Evolutionary conservation across 1,139 yeast species (phyloP), one percentile per base, ranked within the genome.

Genomic region (Zhuliangozyma blackwelliae): DNA sequence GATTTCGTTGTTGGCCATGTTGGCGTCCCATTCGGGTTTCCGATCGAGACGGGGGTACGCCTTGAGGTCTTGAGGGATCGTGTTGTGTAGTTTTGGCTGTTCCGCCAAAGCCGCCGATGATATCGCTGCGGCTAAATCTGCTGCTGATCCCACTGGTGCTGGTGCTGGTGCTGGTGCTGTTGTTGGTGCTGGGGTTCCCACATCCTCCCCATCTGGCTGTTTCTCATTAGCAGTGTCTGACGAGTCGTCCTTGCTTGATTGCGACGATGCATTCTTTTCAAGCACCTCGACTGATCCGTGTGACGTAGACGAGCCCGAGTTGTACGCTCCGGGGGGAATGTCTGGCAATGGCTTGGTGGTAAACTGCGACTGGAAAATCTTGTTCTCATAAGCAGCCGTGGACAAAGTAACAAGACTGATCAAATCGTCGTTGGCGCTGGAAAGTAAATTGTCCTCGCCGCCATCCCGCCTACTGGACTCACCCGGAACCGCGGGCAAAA

Each of bases 371-470:
- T 71, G 63, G 55, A 77, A 77, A 2, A 78, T 55, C 16, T 68
- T 68, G 40, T 76, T 77, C 45, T 78, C 81, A 43, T 75, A 78
- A 21, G 78, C 78, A 3, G 72, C 56, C 0, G 81, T 75, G 3
- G 79, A 68, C 1, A 71, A 55, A 0, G 82, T 75, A 1, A 57
- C 49, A 1, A 76, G 45, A 36, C 79, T 72, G 10, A 55, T 49
- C 9, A 50, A 59, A 41, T 64, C 75, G 34, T 51, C 51, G 21
- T 51, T 42, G 13, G 7, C 12, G 20, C 19, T 32, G 27, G 12
- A 11, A 6, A 19, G 10, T 7, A 10, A 19, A 9, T 21, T 13
- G 13, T 12, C 11, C 5, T 28, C 31, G 8, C 13, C 27, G 10
- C 16, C 11, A 11, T 37, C 26, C 27, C 23, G 8, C 7, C 7